Evolutionary conservation across 495 filamentous ascomycete genomes (phyloP).

Genomic region (Aspergillus heteromorphus): DNA sequence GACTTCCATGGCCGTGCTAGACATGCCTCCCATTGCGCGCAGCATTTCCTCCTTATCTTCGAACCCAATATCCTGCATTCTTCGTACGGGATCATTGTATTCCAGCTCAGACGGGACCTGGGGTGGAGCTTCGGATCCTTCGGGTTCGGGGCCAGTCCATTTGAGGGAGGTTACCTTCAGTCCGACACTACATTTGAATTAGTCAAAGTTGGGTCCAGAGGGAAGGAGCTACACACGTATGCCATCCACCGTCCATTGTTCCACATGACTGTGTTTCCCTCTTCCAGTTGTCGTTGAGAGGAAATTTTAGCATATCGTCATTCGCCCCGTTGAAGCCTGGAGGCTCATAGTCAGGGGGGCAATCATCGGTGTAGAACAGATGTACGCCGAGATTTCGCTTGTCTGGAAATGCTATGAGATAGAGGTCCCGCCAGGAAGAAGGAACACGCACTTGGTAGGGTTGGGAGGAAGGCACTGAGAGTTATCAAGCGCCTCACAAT

Average conservation of each 20-base stretch:
- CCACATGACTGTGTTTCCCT: conserved; percentile 25
- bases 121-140: conserved; percentile 18
- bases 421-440: neutral
- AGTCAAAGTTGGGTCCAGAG: neutral
- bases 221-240: conserved; percentile 20
- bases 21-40: neutral
- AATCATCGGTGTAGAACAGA: conserved; percentile 43
- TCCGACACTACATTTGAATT: conserved; percentile 19
- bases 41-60: conserved; percentile 4
- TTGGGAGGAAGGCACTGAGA: conserved; percentile 33
- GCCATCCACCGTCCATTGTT: conserved; percentile 30
- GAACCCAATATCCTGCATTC: conserved; percentile 21
- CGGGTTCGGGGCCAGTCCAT: conserved; percentile 20
- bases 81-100: conserved; percentile 18
- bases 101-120: conserved; percentile 22
- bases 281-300: conserved; percentile 30
- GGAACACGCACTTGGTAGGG: conserved; percentile 35
- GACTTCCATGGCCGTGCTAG: neutral
- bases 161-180: conserved; percentile 32
- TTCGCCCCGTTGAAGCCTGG: conserved; percentile 30
- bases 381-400: conserved; percentile 38
- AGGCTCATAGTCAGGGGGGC: conserved; percentile 34
- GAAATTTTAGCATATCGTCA: conserved; percentile 30
- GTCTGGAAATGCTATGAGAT: conserved; percentile 15
- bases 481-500: conserved; percentile 34